Evolutionary conservation across 129 eudicot genomes (phyloP).

Genomic region (Centrapalus pauciflorus): DNA sequence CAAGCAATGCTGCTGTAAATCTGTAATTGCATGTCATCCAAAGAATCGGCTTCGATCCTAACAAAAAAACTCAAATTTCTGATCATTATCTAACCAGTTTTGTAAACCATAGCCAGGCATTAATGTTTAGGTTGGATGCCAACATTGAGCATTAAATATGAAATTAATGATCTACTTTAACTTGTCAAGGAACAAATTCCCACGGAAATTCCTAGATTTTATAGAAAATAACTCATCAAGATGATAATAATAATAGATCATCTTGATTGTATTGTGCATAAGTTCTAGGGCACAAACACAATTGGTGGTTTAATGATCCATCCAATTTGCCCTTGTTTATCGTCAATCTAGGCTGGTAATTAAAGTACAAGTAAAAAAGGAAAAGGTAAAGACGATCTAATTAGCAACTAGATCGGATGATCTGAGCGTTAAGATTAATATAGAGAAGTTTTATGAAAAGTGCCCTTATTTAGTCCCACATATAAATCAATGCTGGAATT

Average conservation of each 20-base stretch:
- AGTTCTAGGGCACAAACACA: not conserved
- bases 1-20: not conserved
- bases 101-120: not conserved
- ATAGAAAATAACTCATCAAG: slow-evolving; percentile 2
- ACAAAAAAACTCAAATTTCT: not conserved
- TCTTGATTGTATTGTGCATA: not conserved
- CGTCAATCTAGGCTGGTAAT: not conserved
- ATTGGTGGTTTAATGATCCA: not conserved
- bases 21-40: not conserved
- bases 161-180: not conserved
- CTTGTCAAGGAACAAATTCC: not conserved
- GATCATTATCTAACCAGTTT: not conserved
- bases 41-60: not conserved
- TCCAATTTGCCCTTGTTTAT: not conserved
- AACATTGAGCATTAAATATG: not conserved
- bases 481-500: not conserved
- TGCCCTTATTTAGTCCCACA: slow-evolving; percentile 4
- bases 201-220: not conserved
- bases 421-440: not conserved
- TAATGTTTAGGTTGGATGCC: not conserved
- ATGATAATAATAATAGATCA: not conserved
- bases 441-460: not conserved
- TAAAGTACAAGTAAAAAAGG: not conserved
- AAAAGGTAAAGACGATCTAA: not conserved
- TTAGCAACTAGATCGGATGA: not conserved